Conservation (phyloP, 257 asterid genomes). For the Ligustrum vulgare region DNA sequence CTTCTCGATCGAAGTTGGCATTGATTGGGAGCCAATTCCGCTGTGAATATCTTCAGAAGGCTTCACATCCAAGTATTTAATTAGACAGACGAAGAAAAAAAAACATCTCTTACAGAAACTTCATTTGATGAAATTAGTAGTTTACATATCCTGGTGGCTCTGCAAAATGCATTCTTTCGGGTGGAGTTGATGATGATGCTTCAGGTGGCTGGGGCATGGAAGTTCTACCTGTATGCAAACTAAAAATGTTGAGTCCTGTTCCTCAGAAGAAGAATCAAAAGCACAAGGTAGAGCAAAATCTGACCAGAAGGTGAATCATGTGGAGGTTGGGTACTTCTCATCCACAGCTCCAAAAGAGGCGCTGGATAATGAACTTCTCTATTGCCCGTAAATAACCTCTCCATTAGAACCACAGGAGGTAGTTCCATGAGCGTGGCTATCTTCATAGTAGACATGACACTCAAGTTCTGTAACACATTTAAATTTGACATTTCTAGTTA, state of each 20-base stretch:
- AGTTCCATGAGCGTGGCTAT: slow-evolving; percentile 57
- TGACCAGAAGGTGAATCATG: slow-evolving; percentile 83
- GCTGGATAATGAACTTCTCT: slow-evolving; percentile 60
- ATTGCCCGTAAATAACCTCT: slow-evolving; percentile 42
- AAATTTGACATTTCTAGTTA: background rate
- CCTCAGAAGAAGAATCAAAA: slow-evolving; percentile 7
- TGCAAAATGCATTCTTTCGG: slow-evolving; percentile 41
- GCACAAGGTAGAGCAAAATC: slow-evolving; percentile 27
- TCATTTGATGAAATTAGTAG: slow-evolving; percentile 7
- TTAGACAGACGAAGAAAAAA: slow-evolving; percentile 36
- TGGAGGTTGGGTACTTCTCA: slow-evolving; percentile 56
- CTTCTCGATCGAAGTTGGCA: slow-evolving; percentile 58
- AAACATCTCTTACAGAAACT: background rate
- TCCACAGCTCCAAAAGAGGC: slow-evolving; percentile 65
- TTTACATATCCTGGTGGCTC: slow-evolving; percentile 59
- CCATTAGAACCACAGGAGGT: slow-evolving; percentile 68
- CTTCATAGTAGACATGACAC: slow-evolving; percentile 52
- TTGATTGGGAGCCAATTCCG: slow-evolving; percentile 44
- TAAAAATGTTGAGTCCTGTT: slow-evolving; percentile 5
- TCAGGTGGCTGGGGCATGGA: slow-evolving; percentile 58
- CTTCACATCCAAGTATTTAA: slow-evolving; percentile 42
- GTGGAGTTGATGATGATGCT: slow-evolving; percentile 66
- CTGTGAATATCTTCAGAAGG: slow-evolving; percentile 54
- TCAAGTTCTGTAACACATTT: slow-evolving; percentile 44
- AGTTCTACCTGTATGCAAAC: slow-evolving; percentile 46